These are phyloP conservation scores for Hemisphaericaspora subhashii DNA, from an alignment of 1,139 yeast species.

Conservation along the genomic window DNA sequence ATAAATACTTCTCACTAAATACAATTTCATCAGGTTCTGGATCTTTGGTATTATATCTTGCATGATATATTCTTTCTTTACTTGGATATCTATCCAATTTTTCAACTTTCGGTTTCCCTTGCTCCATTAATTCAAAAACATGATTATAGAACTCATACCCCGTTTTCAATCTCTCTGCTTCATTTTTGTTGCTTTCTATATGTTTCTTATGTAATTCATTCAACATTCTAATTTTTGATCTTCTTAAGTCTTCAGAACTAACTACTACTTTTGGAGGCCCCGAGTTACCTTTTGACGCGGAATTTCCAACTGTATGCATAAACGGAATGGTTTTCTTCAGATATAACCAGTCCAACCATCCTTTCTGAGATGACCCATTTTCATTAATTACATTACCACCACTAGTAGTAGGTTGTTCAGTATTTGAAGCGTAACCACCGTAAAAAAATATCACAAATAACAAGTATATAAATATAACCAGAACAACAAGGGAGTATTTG, in stretches of 20 bases:
- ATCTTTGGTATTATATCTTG: constrained; percentile 44
- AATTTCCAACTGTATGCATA: background rate
- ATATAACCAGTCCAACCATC: constrained; percentile 1
- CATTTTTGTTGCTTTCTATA: constrained; percentile 6
- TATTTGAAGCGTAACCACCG: background rate
- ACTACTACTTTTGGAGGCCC: background rate
- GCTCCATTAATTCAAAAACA: constrained; percentile 37
- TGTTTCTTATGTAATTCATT: constrained; percentile 13
- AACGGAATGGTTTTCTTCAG: constrained; percentile 1
- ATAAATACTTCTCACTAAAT: constrained; percentile 42
- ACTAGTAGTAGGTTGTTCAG: background rate
- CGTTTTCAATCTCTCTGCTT: constrained; percentile 11
- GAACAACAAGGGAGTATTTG: background rate
- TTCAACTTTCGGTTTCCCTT: constrained; percentile 34
- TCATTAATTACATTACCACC: constrained; percentile 1
- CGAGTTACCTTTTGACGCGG: background rate
- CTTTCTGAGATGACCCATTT: background rate
- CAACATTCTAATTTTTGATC: constrained; percentile 16
- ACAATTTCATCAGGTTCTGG: constrained; percentile 15
- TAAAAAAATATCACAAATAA: background rate
- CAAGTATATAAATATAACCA: constrained; percentile 1
- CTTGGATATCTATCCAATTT: constrained; percentile 33
- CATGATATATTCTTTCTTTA: constrained; percentile 47
- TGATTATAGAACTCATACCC: constrained; percentile 34
- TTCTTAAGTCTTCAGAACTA: constrained; percentile 5